A percentile compares a stretch with the other conserved stretches of the same genome.
Conservation (phyloP, 2,329 filamentous ascomycete species). For the Rachicladosporium sp. region DNA sequence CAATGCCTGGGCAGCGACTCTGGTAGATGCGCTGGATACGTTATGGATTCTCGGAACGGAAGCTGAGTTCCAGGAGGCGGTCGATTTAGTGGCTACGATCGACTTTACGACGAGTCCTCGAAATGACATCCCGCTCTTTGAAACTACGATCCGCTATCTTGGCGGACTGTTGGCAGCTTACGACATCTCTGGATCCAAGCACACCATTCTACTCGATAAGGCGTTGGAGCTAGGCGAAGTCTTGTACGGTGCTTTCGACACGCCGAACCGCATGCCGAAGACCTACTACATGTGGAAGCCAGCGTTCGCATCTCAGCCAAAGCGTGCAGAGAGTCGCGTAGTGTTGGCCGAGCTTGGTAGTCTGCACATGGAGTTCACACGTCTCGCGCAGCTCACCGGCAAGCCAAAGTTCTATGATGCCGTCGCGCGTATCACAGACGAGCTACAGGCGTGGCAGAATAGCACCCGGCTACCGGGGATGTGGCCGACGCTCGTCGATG, state of each 20-base stretch:
- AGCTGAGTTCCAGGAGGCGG: slow-evolving; percentile 68
- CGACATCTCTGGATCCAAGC: slow-evolving; percentile 63
- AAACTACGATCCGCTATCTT: slow-evolving; percentile 83
- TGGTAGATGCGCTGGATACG: slow-evolving; percentile 73
- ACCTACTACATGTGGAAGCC: slow-evolving; percentile 71
- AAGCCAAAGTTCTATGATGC: slow-evolving; percentile 81
- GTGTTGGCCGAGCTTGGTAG: slow-evolving; percentile 62
- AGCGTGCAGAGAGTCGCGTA: slow-evolving; percentile 45
- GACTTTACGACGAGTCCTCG: slow-evolving; percentile 67
- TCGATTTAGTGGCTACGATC: slow-evolving; percentile 55
- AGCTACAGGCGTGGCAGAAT: slow-evolving; percentile 63
- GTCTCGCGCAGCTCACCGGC: slow-evolving; percentile 72
- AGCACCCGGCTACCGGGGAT: slow-evolving; percentile 61
- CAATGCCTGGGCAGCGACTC: slow-evolving; percentile 78
- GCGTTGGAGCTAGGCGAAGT: slow-evolving; percentile 69
- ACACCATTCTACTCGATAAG: slow-evolving; percentile 61
- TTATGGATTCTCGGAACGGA: slow-evolving; percentile 76
- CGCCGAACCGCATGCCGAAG: slow-evolving; percentile 84
- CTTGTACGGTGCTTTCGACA: slow-evolving; percentile 74
- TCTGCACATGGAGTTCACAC: slow-evolving; percentile 77
- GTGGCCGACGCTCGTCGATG: slow-evolving; percentile 68
- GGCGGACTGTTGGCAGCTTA: slow-evolving; percentile 78
- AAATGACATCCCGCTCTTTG: slow-evolving; percentile 72
- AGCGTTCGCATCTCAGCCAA: slow-evolving; percentile 48
- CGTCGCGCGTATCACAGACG: slow-evolving; percentile 71